Evolutionary conservation across 169 alveolate species (phyloP).

Genomic region (Eimeria brunetti): DNA sequence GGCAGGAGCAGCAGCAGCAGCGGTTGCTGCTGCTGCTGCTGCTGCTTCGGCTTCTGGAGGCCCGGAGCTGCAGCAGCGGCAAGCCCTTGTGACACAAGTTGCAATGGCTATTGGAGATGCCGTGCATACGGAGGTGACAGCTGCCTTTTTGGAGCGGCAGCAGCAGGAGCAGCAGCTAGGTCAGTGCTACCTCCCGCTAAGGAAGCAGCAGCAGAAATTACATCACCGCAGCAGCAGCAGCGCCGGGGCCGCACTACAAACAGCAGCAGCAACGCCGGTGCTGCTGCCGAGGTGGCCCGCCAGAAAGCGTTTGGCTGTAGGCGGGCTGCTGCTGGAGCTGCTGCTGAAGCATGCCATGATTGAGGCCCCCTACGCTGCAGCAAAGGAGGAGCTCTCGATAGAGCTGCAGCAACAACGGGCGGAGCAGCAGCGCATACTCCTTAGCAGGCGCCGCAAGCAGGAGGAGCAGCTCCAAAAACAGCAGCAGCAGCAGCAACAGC

Average conservation of each 20-base stretch:
- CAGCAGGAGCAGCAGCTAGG: slow-evolving; percentile 66
- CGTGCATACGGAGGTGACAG: slow-evolving; percentile 57
- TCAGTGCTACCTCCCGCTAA: slow-evolving; percentile 63
- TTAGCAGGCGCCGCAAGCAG: slow-evolving; percentile 32
- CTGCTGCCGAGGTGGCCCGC: slow-evolving; percentile 61
- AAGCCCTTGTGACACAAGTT: slow-evolving; percentile 74
- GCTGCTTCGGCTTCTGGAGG: slow-evolving; percentile 40
- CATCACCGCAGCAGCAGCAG: slow-evolving; percentile 33
- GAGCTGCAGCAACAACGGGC: slow-evolving; percentile 73
- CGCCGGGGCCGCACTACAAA: neutral
- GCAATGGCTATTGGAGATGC: slow-evolving; percentile 76
- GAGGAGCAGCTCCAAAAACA: slow-evolving; percentile 34
- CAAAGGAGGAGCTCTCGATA: slow-evolving; percentile 69
- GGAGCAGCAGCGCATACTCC: slow-evolving; percentile 54
- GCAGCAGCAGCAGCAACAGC: slow-evolving; percentile 49
- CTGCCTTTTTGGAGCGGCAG: slow-evolving; percentile 33
- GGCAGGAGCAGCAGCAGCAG: neutral
- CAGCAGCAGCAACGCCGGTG: slow-evolving; percentile 29
- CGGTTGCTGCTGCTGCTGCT: slow-evolving; percentile 28
- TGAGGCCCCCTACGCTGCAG: slow-evolving; percentile 75
- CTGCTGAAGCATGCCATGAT: slow-evolving; percentile 74
- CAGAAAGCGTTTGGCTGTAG: slow-evolving; percentile 59
- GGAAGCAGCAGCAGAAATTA: slow-evolving; percentile 34
- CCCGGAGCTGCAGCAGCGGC: slow-evolving; percentile 72
- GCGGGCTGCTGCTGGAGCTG: slow-evolving; percentile 73